Conservation (phyloP, 2,329 filamentous ascomycete genomes). For the Cytospora paraplurivora region DNA sequence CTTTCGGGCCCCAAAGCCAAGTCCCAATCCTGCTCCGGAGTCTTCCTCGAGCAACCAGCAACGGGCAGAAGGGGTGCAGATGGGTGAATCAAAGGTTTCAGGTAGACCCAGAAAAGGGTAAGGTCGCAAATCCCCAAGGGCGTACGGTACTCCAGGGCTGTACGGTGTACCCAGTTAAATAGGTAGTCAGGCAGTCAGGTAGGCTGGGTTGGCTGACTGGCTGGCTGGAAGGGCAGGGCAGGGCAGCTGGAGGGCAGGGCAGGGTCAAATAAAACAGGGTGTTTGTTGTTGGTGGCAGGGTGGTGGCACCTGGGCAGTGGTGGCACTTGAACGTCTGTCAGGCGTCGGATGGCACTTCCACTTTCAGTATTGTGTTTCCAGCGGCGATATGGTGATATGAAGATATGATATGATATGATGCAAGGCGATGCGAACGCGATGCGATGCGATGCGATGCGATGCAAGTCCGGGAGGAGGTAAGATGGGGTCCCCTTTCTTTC, state of each 20-base stretch:
- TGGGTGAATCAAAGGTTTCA: conserved; percentile 14
- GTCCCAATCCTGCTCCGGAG: conserved; percentile 4
- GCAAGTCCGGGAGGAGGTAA: background rate
- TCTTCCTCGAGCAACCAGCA: background rate
- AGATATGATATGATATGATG: background rate
- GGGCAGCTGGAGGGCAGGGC: conserved; percentile 3
- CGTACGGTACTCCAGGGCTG: background rate
- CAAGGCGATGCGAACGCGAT: background rate
- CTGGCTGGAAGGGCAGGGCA: background rate
- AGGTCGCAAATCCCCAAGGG: background rate
- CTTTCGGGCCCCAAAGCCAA: background rate
- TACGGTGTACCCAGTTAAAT: background rate
- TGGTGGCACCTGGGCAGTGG: background rate
- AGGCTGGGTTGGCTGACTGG: background rate
- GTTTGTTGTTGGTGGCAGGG: too few relatives aligned
- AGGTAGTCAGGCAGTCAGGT: background rate
- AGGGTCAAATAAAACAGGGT: too few relatives aligned
- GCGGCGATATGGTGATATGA: background rate
- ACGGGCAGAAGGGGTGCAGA: background rate
- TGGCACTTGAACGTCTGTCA: conserved; percentile 6
- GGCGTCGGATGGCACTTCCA: conserved; percentile 13
- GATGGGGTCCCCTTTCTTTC: background rate
- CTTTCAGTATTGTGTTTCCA: conserved; percentile 8
- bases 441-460: conserved; percentile 2
- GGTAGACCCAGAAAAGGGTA: background rate